These are phyloP conservation scores for Heliocybe sulcata DNA, from an alignment of 1,284 basidiomycete genomes.

Conservation along the genomic window DNA sequence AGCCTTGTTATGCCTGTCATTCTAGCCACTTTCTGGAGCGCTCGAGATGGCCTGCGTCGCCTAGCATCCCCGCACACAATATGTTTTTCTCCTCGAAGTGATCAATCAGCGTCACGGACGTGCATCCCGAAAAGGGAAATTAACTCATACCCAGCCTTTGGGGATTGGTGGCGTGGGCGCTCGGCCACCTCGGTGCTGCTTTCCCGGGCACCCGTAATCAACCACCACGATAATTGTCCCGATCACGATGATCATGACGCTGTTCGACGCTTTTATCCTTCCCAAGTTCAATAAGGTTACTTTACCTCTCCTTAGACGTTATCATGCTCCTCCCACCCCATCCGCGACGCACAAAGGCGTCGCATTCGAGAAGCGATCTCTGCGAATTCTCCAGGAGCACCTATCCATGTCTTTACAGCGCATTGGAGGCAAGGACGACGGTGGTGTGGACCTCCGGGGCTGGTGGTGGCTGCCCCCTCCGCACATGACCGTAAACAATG, in stretches of 20 bases:
- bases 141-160: background rate
- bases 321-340: background rate
- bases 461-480: constrained; percentile 83
- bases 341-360: constrained; percentile 55
- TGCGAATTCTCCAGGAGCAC: constrained; percentile 49
- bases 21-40: background rate
- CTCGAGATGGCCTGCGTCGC: background rate
- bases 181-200: too few relatives aligned
- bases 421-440: constrained; percentile 79
- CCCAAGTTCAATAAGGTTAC: background rate
- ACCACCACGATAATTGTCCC: too few relatives aligned
- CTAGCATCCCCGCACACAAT: background rate
- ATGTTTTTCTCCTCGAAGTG: background rate
- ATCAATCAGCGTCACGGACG: too few relatives aligned
- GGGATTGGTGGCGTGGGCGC: constrained; percentile 4
- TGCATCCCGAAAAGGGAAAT: background rate
- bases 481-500: too few relatives aligned
- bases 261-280: too few relatives aligned
- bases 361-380: constrained; percentile 71
- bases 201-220: too few relatives aligned
- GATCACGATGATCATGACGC: too few relatives aligned
- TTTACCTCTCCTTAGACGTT: background rate
- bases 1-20: background rate
- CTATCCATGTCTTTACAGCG: constrained; percentile 75
- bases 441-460: constrained; percentile 83